phyloP scores from a whole-genome alignment of 2,329 filamentous ascomycete species.

The Ceratocystiopsis brevicomis region DNA sequence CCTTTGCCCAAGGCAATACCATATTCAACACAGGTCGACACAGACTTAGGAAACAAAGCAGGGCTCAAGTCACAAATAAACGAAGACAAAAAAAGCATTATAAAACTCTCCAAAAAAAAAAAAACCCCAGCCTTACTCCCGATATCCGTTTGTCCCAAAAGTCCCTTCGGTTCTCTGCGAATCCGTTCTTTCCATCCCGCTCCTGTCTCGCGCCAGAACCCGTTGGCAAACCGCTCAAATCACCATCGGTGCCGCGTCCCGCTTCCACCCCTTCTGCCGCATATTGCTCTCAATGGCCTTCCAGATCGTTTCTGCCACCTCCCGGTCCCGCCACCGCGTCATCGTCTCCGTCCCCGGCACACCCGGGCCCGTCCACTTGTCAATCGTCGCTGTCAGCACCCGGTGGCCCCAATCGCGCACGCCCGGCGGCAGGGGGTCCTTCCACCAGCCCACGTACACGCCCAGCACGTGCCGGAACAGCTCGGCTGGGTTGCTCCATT shows the following conservation, averaged over 20 bases:
- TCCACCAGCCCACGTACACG: constrained; percentile 79
- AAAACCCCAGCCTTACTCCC: too few species aligned
- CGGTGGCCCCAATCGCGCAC: constrained; percentile 74
- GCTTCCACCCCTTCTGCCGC: constrained; percentile 66
- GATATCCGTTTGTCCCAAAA: too few species aligned
- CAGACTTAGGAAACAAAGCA: too few species aligned
- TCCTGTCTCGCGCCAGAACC: too few species aligned
- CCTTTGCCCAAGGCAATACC: too few species aligned
- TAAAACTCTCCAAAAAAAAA: too few species aligned
- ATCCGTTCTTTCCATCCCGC: too few species aligned
- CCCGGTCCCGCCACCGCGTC: constrained; percentile 65
- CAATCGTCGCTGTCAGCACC: constrained; percentile 62
- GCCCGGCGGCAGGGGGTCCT: constrained; percentile 58
- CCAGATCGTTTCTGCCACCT: constrained; percentile 89
- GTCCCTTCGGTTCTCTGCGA: too few species aligned
- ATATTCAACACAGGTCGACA: too few species aligned
- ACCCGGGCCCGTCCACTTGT: constrained; percentile 51
- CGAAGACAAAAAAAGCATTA: too few species aligned
- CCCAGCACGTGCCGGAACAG: constrained; percentile 79
- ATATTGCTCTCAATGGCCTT: constrained; percentile 73
- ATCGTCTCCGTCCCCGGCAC: constrained; percentile 24
- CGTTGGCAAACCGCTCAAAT: constrained; percentile 17
- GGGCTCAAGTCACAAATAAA: too few species aligned
- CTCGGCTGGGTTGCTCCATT: constrained; percentile 77
- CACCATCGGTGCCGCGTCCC: constrained; percentile 43